Evolutionary conservation across 768 basidiomycete species (phyloP), one percentile per base, ranked within the genome.

Genomic region (Psilocybe sp.): DNA sequence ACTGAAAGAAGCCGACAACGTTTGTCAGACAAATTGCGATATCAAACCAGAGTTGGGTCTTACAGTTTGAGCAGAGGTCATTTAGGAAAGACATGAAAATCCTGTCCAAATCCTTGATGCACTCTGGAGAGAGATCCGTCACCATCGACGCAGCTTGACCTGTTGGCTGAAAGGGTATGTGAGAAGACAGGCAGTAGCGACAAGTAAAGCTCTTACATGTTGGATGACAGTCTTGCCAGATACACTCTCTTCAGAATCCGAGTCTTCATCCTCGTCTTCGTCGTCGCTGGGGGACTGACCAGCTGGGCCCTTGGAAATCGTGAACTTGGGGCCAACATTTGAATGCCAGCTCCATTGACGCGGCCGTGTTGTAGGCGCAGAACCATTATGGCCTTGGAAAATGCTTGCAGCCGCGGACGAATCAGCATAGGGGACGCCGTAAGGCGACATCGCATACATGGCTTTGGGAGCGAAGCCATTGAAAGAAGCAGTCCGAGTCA

Each of bases 31-130:
- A 48, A 14, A 31, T 60, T n/a, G n/a, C 60, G 52, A 58, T 49
- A 57, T 44, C 45, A 49, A 28, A 51, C 31, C 43, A 52, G 33
- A 51, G 43, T 51, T 52, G 47, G 53, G n/a, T 75, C 89, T 70
- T 65, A 95, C 93, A 66, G 65, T 97, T 90, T 15, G 92, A 95
- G 70, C 95, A 98, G 47, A 90, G 80, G 46, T 75, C 81, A 63
- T 87, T 93, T 58, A 98, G 70, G 63, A 90, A 98, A 56, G 88
- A 84, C 62, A 93, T 84, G 70, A 98, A 97, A 61, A 97, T 85
- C 54, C 85, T 81, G 67, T 97, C 93, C 45, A 98, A 86, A 60
- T 91, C 87, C 15, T 73, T 69, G 49, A 83, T 80, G 58, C 92
- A 87, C 65, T 96, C 94, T 51, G 82, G 77, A 5, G 90, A 89